A percentile compares a stretch with the other conserved stretches of the same genome.
These are phyloP conservation scores for Inosperma sp. DNA, from an alignment of 768 basidiomycete genomes.

Conservation along the genomic window DNA sequence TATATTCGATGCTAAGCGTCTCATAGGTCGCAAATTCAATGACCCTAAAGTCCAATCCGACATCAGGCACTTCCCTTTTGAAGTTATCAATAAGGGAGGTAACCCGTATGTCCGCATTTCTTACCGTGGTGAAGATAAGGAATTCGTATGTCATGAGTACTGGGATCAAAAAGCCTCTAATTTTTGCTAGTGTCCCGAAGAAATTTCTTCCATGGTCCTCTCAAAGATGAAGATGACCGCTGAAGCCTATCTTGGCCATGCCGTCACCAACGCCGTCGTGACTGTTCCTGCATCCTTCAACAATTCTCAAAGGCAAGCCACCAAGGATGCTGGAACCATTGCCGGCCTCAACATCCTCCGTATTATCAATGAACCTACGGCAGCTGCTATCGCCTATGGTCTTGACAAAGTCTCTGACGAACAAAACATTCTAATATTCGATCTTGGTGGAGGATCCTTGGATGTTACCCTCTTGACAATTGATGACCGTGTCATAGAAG, in stretches of 20 bases:
- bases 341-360: too few relatives aligned
- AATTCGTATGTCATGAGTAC: conserved; percentile 61
- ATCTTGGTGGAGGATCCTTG: conserved; percentile 95
- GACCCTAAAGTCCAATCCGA: conserved; percentile 81
- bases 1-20: too few relatives aligned
- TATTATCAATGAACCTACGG: conserved; percentile 93
- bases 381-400: conserved; percentile 97
- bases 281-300: too few relatives aligned
- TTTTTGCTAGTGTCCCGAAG: conserved; percentile 74
- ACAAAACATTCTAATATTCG: conserved; percentile 95
- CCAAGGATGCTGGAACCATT: too few relatives aligned
- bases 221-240: too few relatives aligned
- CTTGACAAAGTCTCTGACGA: conserved; percentile 89
- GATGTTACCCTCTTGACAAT: conserved; percentile 93
- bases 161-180: background rate
- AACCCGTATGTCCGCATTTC: conserved; percentile 87
- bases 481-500: conserved; percentile 94
- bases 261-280: too few relatives aligned
- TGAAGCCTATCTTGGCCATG: too few relatives aligned
- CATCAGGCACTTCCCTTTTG: conserved; percentile 81
- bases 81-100: conserved; percentile 79
- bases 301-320: too few relatives aligned
- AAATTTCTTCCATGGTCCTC: too few relatives aligned
- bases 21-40: conserved; percentile 91
- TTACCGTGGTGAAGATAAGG: conserved; percentile 91